Evolutionary conservation across 2,329 filamentous ascomycete genomes (phyloP).

Genomic region (Ophiognomonia clavigignenti-juglandacearum): DNA sequence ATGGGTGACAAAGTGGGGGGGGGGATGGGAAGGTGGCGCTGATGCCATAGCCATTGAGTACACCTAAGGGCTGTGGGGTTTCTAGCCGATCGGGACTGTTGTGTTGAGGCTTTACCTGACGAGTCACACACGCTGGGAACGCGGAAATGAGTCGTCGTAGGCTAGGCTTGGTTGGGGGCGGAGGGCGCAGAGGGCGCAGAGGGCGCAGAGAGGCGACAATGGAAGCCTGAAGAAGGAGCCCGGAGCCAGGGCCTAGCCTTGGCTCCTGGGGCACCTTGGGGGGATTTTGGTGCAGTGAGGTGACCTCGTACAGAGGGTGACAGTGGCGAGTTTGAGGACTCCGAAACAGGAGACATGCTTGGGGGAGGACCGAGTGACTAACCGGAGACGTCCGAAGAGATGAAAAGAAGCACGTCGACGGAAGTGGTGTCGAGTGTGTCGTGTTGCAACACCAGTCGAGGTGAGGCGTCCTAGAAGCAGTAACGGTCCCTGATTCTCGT

Average conservation of each 20-base stretch:
- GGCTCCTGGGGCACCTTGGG: conserved; percentile 4
- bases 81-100: too few relatives aligned
- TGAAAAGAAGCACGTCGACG: neutral
- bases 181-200: conserved; percentile 10
- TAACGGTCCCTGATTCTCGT: neutral
- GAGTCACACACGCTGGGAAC: conserved; percentile 3
- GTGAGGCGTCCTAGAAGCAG: conserved; percentile 8
- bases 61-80: too few relatives aligned
- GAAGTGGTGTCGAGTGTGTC: conserved; percentile 4
- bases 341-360: conserved; percentile 16
- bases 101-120: conserved; percentile 7
- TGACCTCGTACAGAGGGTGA: neutral
- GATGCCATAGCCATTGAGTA: too few relatives aligned
- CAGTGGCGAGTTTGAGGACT: conserved; percentile 6
- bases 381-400: conserved; percentile 8
- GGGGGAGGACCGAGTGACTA: conserved; percentile 8
- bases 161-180: conserved; percentile 11
- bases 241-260: conserved; percentile 24
- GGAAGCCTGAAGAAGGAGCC: conserved; percentile 29
- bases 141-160: conserved; percentile 7
- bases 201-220: conserved; percentile 13
- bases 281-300: conserved; percentile 4
- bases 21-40: too few relatives aligned
- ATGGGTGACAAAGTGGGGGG: too few relatives aligned
- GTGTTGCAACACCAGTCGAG: neutral